Percentiles rank a stretch among this genome's conserved stretches.
Conservation (phyloP, 495 filamentous ascomycete species). For the Lichenothelia convexa region DNA sequence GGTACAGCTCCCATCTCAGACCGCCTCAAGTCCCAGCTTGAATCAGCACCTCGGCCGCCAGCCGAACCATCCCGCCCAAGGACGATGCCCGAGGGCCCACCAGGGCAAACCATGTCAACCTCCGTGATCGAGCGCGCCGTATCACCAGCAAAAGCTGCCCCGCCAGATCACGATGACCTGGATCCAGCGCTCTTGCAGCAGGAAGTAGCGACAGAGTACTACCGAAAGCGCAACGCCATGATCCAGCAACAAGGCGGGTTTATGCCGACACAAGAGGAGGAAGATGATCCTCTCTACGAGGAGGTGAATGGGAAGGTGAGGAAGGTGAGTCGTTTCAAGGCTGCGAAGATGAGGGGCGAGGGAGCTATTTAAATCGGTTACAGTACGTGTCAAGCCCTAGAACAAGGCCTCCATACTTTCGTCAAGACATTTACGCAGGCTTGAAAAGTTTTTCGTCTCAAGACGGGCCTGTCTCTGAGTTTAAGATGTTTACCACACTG, state of each 20-base stretch:
- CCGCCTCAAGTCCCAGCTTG: no score
- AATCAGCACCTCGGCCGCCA: no score
- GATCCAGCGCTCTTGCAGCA: conserved; percentile 54
- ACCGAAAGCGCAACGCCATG: conserved; percentile 58
- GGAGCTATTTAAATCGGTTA: no score
- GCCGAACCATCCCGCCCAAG: neutral
- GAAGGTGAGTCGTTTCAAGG: conserved; percentile 77
- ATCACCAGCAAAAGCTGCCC: conserved; percentile 9
- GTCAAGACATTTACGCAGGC: no score
- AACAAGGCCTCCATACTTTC: no score
- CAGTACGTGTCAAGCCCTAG: no score
- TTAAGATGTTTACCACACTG: no score
- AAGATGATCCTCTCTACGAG: conserved; percentile 42
- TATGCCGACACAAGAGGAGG: conserved; percentile 35
- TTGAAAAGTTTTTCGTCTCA: no score
- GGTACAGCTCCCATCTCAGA: neutral
- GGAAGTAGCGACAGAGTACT: conserved; percentile 64
- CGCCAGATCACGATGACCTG: conserved; percentile 48
- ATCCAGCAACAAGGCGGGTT: conserved; percentile 68
- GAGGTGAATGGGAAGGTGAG: conserved; percentile 45
- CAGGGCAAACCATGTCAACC: conserved; percentile 37
- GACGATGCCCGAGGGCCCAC: conserved; percentile 30
- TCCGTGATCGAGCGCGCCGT: conserved; percentile 42
- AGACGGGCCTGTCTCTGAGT: no score
- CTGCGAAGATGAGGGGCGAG: no score